phyloP scores from a whole-genome alignment of 495 filamentous ascomycete species.

The Penicillium malachiteum region DNA sequence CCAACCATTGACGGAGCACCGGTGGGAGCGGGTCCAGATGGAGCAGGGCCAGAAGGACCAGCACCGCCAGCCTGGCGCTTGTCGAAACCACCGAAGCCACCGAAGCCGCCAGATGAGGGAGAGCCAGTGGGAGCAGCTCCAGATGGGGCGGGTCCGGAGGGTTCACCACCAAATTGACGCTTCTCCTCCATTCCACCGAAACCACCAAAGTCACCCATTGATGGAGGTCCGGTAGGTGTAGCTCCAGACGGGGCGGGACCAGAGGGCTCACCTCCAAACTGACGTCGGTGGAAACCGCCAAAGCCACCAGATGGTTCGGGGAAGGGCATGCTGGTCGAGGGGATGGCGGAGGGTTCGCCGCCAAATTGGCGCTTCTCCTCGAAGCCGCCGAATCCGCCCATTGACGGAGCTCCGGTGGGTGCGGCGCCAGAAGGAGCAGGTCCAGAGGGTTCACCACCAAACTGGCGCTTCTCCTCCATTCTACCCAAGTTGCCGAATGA shows the following conservation, averaged over 20 bases:
- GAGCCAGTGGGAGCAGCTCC: too few species aligned
- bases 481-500: background rate
- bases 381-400: background rate
- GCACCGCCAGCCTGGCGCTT: constrained; percentile 6
- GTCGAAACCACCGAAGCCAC: constrained; percentile 1
- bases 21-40: background rate
- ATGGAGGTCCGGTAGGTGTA: background rate
- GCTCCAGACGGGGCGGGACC: background rate
- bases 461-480: constrained; percentile 6
- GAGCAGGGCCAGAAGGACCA: background rate
- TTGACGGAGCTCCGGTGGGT: constrained; percentile 1
- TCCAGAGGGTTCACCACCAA: background rate
- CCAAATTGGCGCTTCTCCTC: constrained; percentile 7
- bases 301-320: background rate
- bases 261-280: constrained; percentile 4
- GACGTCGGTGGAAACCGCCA: background rate
- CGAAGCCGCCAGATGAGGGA: background rate
- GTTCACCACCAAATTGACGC: constrained; percentile 7
- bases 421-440: background rate
- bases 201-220: background rate
- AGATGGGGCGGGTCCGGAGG: background rate
- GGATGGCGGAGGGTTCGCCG: background rate
- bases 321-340: background rate
- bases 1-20: constrained; percentile 1
- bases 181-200: constrained; percentile 5